Evolutionary conservation across 2,329 filamentous ascomycete species (phyloP).

Genomic region (Reticulascus tulasneorum): DNA sequence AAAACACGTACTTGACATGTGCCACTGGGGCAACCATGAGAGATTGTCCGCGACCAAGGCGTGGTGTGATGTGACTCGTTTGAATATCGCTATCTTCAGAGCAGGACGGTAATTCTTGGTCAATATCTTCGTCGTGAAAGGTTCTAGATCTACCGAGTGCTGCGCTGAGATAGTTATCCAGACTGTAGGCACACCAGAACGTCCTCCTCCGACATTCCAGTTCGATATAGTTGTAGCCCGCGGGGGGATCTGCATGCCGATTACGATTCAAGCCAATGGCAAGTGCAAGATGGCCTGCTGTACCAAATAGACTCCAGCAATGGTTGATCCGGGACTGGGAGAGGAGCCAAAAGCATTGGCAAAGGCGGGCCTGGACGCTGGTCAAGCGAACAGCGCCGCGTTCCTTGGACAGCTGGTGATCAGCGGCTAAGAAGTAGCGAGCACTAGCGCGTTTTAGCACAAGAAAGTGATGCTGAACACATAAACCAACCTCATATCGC

Average conservation of each 20-base stretch:
- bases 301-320: conserved; percentile 43
- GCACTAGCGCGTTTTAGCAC: conserved; percentile 15
- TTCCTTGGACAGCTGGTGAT: conserved; percentile 33
- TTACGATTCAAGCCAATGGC: conserved; percentile 36
- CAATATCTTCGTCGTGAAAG: conserved; percentile 63
- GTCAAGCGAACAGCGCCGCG: conserved; percentile 32
- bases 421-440: conserved; percentile 28
- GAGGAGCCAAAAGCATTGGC: conserved; percentile 40
- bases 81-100: conserved; percentile 43
- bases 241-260: conserved; percentile 15
- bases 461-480: neutral
- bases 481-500: conserved; percentile 8
- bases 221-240: conserved; percentile 27
- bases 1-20: conserved; percentile 29
- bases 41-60: conserved; percentile 15
- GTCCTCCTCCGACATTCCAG: conserved; percentile 37
- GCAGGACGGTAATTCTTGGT: conserved; percentile 52
- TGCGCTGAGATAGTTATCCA: conserved; percentile 62
- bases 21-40: conserved; percentile 31
- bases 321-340: conserved; percentile 42
- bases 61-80: conserved; percentile 9
- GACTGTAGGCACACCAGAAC: conserved; percentile 62
- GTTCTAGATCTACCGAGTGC: conserved; percentile 57
- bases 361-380: conserved; percentile 36
- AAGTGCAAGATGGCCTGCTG: conserved; percentile 31